Evolutionary conservation across 352 stramenopile genomes (phyloP).

Genomic region (Phytophthora europaea): DNA sequence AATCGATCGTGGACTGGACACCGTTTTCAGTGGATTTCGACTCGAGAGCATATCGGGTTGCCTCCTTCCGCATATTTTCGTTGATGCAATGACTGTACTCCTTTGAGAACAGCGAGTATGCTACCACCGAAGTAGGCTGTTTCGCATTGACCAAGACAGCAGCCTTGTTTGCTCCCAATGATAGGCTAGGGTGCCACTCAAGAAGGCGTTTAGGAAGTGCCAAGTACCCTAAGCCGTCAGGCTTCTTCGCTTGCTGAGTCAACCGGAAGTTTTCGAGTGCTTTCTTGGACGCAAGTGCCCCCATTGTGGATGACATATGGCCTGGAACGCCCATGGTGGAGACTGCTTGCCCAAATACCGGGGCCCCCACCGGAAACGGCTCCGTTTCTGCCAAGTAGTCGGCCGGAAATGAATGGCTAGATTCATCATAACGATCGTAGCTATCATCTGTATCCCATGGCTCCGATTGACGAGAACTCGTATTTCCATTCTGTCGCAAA

Average conservation of each 20-base stretch:
- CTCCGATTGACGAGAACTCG: conserved; percentile 60
- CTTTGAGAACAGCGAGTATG: conserved; percentile 88
- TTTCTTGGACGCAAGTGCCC: conserved; percentile 65
- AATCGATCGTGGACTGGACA: conserved; percentile 31
- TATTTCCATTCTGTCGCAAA: conserved; percentile 49
- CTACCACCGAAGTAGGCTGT: conserved; percentile 87
- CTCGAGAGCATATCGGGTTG: conserved; percentile 45
- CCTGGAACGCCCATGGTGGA: conserved; percentile 49
- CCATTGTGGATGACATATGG: conserved; percentile 69
- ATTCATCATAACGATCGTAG: conserved; percentile 67
- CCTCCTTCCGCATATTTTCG: conserved; percentile 72
- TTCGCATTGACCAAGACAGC: conserved; percentile 82
- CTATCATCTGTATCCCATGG: conserved; percentile 72
- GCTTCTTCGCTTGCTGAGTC: conserved; percentile 74
- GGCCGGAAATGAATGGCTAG: conserved; percentile 72
- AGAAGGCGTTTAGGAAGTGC: conserved; percentile 85
- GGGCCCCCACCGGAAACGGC: conserved; percentile 12
- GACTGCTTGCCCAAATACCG: conserved; percentile 27
- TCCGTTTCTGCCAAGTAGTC: conserved; percentile 56
- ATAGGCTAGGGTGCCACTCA: conserved; percentile 83
- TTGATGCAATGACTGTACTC: conserved; percentile 84
- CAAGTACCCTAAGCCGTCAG: conserved; percentile 69
- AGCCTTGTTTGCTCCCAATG: conserved; percentile 72
- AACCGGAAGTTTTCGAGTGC: conserved; percentile 75
- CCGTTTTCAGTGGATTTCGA: conserved; percentile 47